Conservation (phyloP, 345 rosid genomes). For the Raphanus raphanistrum region DNA sequence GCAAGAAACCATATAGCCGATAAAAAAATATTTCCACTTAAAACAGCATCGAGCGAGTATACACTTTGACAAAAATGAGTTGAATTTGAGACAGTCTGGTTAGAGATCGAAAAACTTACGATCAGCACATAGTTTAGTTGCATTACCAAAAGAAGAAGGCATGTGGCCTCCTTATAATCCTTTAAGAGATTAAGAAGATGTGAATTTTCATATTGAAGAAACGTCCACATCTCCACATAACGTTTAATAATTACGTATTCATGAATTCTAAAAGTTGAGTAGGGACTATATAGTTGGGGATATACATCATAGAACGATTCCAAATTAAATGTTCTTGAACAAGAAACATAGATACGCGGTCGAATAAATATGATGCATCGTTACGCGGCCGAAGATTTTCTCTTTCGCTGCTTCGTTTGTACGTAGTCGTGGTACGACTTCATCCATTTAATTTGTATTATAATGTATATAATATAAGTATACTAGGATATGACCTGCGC, state of each 20-base stretch:
- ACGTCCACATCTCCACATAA: slow-evolving; percentile 18
- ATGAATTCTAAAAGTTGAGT: slow-evolving; percentile 28
- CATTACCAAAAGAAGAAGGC: slow-evolving; percentile 8
- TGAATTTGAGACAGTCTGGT: slow-evolving; percentile 27
- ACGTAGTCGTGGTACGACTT: slow-evolving; percentile 38
- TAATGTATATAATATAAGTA: neutral
- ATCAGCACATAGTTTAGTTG: slow-evolving; percentile 19
- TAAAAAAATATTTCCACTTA: neutral
- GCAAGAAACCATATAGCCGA: neutral
- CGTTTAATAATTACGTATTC: slow-evolving; percentile 6
- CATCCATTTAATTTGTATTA: slow-evolving; percentile 15
- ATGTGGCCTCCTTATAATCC: slow-evolving; percentile 27
- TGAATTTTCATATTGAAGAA: slow-evolving; percentile 30
- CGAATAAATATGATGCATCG: slow-evolving; percentile 19
- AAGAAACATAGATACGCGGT: slow-evolving; percentile 38
- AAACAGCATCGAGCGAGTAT: neutral
- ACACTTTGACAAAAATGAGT: slow-evolving; percentile 20
- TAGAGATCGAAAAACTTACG: slow-evolving; percentile 25
- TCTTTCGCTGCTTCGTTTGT: slow-evolving; percentile 13
- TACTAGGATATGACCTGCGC: too few relatives aligned
- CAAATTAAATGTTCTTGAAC: slow-evolving; percentile 31
- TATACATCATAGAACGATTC: slow-evolving; percentile 19
- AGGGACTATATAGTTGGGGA: slow-evolving; percentile 29
- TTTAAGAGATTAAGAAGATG: slow-evolving; percentile 29
- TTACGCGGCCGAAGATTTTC: slow-evolving; percentile 31